Evolutionary conservation across 345 rosid genomes (phyloP), one percentile per base, ranked within the genome.

Genomic region (Cardamine resedifolia): DNA sequence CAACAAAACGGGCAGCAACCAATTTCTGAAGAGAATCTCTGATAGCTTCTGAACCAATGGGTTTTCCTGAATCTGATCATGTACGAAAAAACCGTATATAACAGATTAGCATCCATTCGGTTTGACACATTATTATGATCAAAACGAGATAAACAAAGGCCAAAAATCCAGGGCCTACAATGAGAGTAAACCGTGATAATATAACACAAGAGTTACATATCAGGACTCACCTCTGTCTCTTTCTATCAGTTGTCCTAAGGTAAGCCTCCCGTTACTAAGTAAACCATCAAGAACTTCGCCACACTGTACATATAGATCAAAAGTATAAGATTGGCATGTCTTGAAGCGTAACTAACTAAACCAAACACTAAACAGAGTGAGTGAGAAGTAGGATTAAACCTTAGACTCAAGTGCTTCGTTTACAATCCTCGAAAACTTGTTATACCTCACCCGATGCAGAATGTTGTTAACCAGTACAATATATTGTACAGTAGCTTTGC

Each of bases 221-320:
- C 5, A 27, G 64, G 26, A 79, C 82, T 84, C 70, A 73, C 91
- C 91, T 81, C 74, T 82, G 45, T 71, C 88, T 78, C 88, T 79
- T 59, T 90, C 94, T 70, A 79, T 66, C 68, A 91, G 85, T 74
- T 91, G 93, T 43, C 84, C 83, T 77, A 87, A 58, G 38, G 96
- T 80, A 64, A 91, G 96, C 83, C 97, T 85, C 63, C 96, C 97
- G 66, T 94, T 90, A 57, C 82, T 77, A 71, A 94, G 87, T 81
- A 94, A 83, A 63, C 85, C 97, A 74, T 88, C 82, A 61, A 88
- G 51, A 66, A 94, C 81, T 34, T 79, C 83, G n/a, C 61, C 74
- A 71, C 95, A 88, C 92, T 91, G 81, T 75, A 63, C 70, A 79
- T 68, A 18, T 15, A 63, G 56, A 77, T 34, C 19, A 50, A 28